These are phyloP conservation scores for Ogataea glucozyma DNA, from an alignment of 805 yeast species.

Conservation along the genomic window DNA sequence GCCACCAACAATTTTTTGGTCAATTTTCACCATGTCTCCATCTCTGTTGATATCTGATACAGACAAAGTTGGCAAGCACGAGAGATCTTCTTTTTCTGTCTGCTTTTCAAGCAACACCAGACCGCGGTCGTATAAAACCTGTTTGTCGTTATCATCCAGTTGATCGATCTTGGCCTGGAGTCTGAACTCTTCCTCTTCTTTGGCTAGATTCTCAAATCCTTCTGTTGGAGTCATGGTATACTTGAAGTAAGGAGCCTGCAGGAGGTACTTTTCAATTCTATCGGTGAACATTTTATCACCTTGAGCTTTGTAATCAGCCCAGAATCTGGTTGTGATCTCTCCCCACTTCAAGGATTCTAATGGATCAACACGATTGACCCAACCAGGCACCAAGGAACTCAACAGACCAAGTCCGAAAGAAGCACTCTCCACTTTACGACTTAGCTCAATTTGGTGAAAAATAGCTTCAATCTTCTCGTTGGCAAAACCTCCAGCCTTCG, in stretches of 20 bases:
- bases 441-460: constrained; percentile 81
- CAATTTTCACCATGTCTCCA: constrained; percentile 43
- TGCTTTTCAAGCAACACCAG: constrained; percentile 61
- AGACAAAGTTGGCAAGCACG: constrained; percentile 76
- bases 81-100: constrained; percentile 66
- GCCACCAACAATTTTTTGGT: constrained; percentile 27
- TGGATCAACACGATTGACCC: constrained; percentile 84
- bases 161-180: constrained; percentile 43
- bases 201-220: constrained; percentile 50
- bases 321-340: constrained; percentile 57
- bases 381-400: constrained; percentile 74
- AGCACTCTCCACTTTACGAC: constrained; percentile 83
- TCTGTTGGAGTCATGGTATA: constrained; percentile 76
- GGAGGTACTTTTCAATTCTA: constrained; percentile 53
- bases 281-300: constrained; percentile 63
- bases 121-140: constrained; percentile 61
- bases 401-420: constrained; percentile 84
- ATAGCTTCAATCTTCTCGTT: constrained; percentile 74
- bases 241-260: constrained; percentile 59
- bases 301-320: constrained; percentile 51
- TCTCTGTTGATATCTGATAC: constrained; percentile 68
- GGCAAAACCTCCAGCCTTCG: constrained; percentile 50
- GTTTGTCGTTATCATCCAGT: constrained; percentile 57
- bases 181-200: constrained; percentile 56
- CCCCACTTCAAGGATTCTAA: constrained; percentile 68